Base-by-base conservation (phyloP, 2,329 filamentous ascomycete species). In the Metarhizium anisopliae region DNA sequence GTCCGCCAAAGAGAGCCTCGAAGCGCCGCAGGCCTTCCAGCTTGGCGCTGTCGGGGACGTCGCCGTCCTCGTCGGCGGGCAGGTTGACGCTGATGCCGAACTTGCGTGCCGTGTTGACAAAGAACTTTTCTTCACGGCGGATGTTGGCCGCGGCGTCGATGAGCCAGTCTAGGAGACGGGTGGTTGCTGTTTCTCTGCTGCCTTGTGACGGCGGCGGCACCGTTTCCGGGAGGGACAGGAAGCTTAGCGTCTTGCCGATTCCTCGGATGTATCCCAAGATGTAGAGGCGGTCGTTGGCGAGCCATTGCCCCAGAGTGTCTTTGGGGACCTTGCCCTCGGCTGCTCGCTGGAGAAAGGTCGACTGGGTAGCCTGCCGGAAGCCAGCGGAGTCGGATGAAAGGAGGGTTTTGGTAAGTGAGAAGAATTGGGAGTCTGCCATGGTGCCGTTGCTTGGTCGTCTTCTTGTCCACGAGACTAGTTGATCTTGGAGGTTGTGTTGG, bases 271-370 rank as follows among this genome's bases (percentile, higher is more conserved):
- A 88, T 52, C 81, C 80, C 60, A 87, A 84, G 38, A 86, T 83
- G 69, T 89, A 87, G 57, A 90, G 79, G 8, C 83, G 76, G 68
- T 90, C 86, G 68, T 89, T 86, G 13, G 83, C 81, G 47, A 90
- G 81, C 87, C 87, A 90, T 67, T 78, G 76, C 20, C 79, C 78
- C 11, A 90, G 73, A 1, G 75, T 70, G 0, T 73, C 64, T 51
- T 81, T 81, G 18, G 80, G 72, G 18, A 87, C 72, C 0, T 77
- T 79, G 25, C 87, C 86, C 55, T 77, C 74, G 14, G 85, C 85
- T 6, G 86, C 86, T 51, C 81, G 77, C 11, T 74, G 75, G 53
- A 90, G 80, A 70, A 90, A 90, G 0, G 81, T 76, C 54, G 84
- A 79, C 58, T 85, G 83, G 0, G 86, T 89, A 11, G 86, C 84